These are phyloP conservation scores for Drosera capensis DNA, from an alignment of 148 eudicot genomes.

Conservation along the genomic window DNA sequence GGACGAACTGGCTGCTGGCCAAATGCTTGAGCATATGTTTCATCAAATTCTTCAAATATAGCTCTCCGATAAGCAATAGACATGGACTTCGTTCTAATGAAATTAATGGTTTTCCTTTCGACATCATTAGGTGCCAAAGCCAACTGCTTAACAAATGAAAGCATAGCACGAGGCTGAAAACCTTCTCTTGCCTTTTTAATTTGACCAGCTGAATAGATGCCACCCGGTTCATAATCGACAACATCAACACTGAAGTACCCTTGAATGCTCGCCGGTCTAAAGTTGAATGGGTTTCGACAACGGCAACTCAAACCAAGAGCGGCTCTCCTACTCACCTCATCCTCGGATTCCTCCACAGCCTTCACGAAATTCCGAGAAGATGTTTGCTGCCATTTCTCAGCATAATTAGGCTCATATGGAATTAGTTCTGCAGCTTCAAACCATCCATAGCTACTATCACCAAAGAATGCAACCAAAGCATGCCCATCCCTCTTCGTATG, in stretches of 20 bases:
- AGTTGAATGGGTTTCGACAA: conserved; percentile 52
- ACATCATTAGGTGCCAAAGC: conserved; percentile 34
- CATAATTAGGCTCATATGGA: conserved; percentile 49
- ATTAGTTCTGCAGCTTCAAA: conserved; percentile 60
- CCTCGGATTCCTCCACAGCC: conserved; percentile 82
- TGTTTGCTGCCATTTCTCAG: conserved; percentile 62
- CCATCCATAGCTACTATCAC: conserved; percentile 96
- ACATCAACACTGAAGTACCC: conserved; percentile 59
- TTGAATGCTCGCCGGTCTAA: conserved; percentile 32
- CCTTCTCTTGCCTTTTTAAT: conserved; percentile 52
- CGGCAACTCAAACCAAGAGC: conserved; percentile 62
- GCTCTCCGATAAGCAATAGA: conserved; percentile 63
- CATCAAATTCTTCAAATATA: conserved; percentile 69
- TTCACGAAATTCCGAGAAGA: conserved; percentile 34
- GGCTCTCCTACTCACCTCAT: conserved; percentile 59
- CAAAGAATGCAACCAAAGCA: conserved; percentile 84
- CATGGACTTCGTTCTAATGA: conserved; percentile 44
- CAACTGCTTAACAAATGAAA: conserved; percentile 40
- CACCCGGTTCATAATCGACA: conserved; percentile 50
- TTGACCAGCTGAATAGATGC: conserved; percentile 42
- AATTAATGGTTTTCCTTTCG: conserved; percentile 18
- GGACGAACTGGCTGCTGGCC: conserved; percentile 41
- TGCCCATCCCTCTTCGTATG: conserved; percentile 55
- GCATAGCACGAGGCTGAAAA: conserved; percentile 35
- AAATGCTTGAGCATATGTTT: conserved; percentile 87